phyloP scores from a whole-genome alignment of 2,329 filamentous ascomycete genomes.

The Zelopaecilomyces penicillatus region DNA sequence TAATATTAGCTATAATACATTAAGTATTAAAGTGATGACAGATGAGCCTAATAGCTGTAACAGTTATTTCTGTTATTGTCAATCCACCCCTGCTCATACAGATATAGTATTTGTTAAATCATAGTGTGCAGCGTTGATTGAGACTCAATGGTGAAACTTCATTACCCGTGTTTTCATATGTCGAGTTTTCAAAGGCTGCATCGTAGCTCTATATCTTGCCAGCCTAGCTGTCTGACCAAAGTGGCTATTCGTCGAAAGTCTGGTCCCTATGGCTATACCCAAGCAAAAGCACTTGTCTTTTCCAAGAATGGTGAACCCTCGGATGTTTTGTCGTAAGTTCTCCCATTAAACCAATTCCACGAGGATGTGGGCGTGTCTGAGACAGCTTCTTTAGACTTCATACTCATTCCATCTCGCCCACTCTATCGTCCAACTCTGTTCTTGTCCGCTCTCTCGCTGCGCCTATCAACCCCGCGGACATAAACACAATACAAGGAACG shows the following conservation, averaged over 20 bases:
- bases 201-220: too few species aligned
- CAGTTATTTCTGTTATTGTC: too few species aligned
- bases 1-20: constrained; percentile 1
- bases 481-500: constrained; percentile 95
- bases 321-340: constrained; percentile 53
- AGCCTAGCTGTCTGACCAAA: constrained; percentile 13
- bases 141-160: too few species aligned
- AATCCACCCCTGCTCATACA: too few species aligned
- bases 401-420: constrained; percentile 67
- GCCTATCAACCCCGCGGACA: constrained; percentile 93
- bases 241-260: constrained; percentile 40
- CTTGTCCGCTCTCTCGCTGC: constrained; percentile 83
- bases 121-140: too few species aligned
- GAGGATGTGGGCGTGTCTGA: too few species aligned
- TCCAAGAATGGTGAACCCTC: constrained; percentile 65
- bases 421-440: constrained; percentile 54
- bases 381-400: constrained; percentile 46
- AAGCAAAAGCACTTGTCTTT: constrained; percentile 75
- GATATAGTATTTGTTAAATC: too few species aligned
- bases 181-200: too few species aligned
- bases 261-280: constrained; percentile 69
- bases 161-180: too few species aligned
- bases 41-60: too few species aligned
- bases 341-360: not conserved
- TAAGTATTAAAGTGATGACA: too few species aligned